These are phyloP conservation scores for Scedosporium dehoogii DNA, from an alignment of 2,329 filamentous ascomycete species.

Conservation along the genomic window DNA sequence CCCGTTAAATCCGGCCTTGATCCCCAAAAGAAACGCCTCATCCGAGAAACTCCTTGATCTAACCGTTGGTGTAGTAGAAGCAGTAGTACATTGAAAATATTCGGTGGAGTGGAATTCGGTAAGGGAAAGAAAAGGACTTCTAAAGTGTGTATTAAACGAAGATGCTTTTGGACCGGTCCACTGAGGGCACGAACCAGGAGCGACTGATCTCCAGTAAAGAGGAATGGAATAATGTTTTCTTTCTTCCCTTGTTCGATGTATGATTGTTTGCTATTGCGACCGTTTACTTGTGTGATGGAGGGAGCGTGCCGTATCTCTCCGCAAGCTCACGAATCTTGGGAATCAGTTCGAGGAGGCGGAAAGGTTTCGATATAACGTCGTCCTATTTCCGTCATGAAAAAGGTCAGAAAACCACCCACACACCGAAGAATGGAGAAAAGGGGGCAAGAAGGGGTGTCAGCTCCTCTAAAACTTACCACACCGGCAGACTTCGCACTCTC, in stretches of 20 bases:
- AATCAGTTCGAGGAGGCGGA: constrained; percentile 61
- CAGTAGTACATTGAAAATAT: no score
- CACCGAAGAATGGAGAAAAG: background rate
- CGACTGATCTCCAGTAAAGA: background rate
- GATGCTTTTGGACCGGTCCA: no score
- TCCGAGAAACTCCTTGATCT: no score
- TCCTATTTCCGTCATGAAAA: constrained; percentile 34
- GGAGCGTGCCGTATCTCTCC: constrained; percentile 20
- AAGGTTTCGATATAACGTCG: constrained; percentile 71
- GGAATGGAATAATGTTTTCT: background rate
- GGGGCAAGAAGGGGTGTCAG: constrained; percentile 1
- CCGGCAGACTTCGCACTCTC: constrained; percentile 60
- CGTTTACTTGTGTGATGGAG: background rate
- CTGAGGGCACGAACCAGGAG: no score
- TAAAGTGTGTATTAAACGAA: no score
- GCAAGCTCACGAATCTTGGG: constrained; percentile 55
- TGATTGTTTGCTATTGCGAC: no score
- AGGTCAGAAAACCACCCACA: background rate
- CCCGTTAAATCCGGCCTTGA: no score
- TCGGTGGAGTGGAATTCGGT: no score
- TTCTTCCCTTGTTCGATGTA: no score
- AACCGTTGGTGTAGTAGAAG: no score
- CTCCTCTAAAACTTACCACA: constrained; percentile 42
- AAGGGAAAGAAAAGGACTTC: no score
- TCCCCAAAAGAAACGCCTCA: no score